These are phyloP conservation scores for Yarrowia bubula DNA, from an alignment of 805 yeast genomes.

Conservation along the genomic window DNA sequence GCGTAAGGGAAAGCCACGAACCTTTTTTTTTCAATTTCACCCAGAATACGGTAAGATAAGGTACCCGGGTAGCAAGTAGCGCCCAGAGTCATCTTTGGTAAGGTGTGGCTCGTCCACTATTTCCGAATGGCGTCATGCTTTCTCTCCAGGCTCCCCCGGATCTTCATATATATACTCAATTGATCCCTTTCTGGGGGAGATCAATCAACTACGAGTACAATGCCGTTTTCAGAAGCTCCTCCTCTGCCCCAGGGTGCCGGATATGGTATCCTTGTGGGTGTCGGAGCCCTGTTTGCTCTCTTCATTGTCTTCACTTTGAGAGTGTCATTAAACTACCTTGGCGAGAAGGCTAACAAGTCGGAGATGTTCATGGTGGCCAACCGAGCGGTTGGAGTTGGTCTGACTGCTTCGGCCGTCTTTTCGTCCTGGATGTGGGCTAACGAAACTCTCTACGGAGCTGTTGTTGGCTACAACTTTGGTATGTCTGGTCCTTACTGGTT, in stretches of 20 bases:
- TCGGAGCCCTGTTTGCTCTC: constrained; percentile 62
- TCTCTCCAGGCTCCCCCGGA: not conserved
- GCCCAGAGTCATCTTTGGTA: not conserved
- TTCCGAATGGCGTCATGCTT: constrained; percentile 20
- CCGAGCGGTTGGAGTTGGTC: constrained; percentile 45
- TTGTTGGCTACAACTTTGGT: constrained; percentile 46
- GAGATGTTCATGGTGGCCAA: constrained; percentile 42
- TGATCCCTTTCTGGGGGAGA: not conserved
- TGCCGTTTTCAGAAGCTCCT: constrained; percentile 17
- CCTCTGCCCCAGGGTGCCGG: constrained; percentile 55
- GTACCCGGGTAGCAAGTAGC: not conserved
- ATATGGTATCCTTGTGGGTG: constrained; percentile 76
- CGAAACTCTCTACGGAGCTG: constrained; percentile 42
- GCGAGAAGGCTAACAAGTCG: constrained; percentile 32
- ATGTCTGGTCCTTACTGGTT: constrained; percentile 63
- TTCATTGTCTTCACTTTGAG: constrained; percentile 38
- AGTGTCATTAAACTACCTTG: constrained; percentile 30
- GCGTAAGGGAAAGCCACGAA: constrained; percentile 17
- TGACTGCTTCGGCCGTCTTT: constrained; percentile 47
- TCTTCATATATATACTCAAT: constrained; percentile 3
- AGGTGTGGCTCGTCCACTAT: constrained; percentile 20
- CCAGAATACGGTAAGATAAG: not conserved
- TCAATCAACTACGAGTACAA: not conserved
- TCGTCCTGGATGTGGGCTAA: constrained; percentile 52
- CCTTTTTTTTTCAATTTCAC: not conserved